Conservation (phyloP, 352 stramenopile genomes). For the Phytopythium helicoides region DNA sequence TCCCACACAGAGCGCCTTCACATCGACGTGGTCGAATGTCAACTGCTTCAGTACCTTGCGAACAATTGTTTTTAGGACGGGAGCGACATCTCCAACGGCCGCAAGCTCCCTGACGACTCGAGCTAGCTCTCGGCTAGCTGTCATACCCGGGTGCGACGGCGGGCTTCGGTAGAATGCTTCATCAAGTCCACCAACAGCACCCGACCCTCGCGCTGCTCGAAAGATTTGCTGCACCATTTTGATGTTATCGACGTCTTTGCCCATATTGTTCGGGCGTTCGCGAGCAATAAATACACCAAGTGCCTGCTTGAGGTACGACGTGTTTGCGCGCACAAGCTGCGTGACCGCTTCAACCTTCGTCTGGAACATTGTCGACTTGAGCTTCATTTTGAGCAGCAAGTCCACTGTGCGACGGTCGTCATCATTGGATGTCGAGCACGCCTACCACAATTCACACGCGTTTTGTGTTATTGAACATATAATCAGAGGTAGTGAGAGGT, state of each 20-base stretch:
- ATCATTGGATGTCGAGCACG: conserved; percentile 57
- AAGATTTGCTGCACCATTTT: conserved; percentile 90
- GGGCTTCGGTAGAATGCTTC: conserved; percentile 62
- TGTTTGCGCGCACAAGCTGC: conserved; percentile 70
- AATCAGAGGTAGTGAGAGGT: too few relatives aligned
- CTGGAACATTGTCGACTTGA: conserved; percentile 89
- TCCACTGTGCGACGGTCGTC: conserved; percentile 67
- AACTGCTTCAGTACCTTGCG: conserved; percentile 82
- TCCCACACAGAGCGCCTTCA: conserved; percentile 74
- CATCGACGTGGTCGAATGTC: conserved; percentile 81
- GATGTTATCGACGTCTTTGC: conserved; percentile 87
- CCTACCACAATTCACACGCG: conserved; percentile 11
- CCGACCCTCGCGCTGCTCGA: conserved; percentile 40
- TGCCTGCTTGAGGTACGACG: conserved; percentile 64
- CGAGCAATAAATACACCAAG: conserved; percentile 69
- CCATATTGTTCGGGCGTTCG: conserved; percentile 80
- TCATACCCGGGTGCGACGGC: conserved; percentile 46
- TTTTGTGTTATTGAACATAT: too few relatives aligned
- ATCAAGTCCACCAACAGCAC: conserved; percentile 16
- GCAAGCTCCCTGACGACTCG: conserved; percentile 83
- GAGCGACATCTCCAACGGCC: conserved; percentile 63
- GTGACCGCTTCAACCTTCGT: conserved; percentile 83
- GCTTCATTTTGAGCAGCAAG: conserved; percentile 76
- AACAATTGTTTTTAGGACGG: conserved; percentile 83
- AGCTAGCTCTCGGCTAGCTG: conserved; percentile 71